Percentiles rank a stretch among this genome's conserved stretches.
Conservation (phyloP, 768 basidiomycete species). For the Lactarius indigo region DNA sequence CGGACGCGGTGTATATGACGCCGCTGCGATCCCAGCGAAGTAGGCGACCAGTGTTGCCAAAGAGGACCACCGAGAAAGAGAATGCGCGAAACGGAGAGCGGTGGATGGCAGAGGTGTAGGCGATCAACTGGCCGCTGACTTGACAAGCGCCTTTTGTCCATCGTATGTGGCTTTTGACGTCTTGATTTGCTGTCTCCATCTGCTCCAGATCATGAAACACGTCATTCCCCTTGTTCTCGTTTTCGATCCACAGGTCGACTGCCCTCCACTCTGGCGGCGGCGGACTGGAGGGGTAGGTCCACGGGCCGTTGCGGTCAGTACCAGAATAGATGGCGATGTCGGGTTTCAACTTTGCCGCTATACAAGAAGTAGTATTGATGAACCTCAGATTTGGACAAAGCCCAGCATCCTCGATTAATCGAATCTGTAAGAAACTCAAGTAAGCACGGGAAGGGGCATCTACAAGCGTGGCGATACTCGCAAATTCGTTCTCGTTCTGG, state of each 20-base stretch:
- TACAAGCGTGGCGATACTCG: neutral
- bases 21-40: no score
- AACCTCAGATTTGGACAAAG: neutral
- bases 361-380: neutral
- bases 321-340: constrained; percentile 8
- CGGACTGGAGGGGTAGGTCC: neutral
- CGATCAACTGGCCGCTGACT: no score
- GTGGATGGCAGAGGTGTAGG: no score
- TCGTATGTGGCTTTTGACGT: no score
- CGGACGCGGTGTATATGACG: no score
- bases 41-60: no score
- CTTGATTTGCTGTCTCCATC: no score
- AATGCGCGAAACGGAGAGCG: no score
- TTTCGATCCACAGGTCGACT: constrained; percentile 4
- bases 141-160: no score
- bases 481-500: neutral
- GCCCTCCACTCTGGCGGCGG: neutral
- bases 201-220: neutral
- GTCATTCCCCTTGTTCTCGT: neutral
- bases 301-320: neutral
- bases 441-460: neutral
- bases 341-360: neutral
- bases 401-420: neutral
- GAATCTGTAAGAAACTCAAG: neutral
- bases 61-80: no score